Base-by-base conservation (phyloP, 2,329 filamentous ascomycete species). In the Macrophomina phaseolina region DNA sequence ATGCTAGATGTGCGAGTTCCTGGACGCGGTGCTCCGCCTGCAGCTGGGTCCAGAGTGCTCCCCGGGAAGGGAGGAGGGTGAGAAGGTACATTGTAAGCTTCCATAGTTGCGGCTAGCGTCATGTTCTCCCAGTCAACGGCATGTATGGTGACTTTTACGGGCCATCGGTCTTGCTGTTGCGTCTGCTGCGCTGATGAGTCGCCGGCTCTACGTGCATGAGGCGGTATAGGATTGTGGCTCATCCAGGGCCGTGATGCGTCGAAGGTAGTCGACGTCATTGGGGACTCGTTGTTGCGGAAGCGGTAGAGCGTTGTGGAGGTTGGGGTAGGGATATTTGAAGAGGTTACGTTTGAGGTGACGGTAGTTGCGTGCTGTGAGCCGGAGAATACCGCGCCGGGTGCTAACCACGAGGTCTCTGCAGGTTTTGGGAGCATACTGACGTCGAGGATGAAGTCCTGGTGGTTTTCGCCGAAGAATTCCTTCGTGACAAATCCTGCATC, bases 21-120 rank as follows among this genome's bases (percentile, higher is more conserved):
- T 3, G 71, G 70, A 14, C 65, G 55, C 16, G 61, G 14, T 16
- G 48, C 14, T 11, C 40, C 40, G 11, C 8, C 23, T 18, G 65
- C 36, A 52, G 49, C 65, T 28, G 48, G 46, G 28, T 61, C 60
- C 32, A 69, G 30, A 30, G 68, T 70, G 64, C 64, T 70, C 48
- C 65, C 45, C 66, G 72, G 73, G 68, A 55, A 77, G 48, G 69
- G 76, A 28, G 55, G 74, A 1, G 75, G 73, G 67, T 82, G 79
- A 38, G 81, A 82, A 2, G 88, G 88, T 12, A 90, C 88, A 70
- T 90, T 88, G 77, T 89, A 90, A 4, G 89, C 89, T 76, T 90
- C 87, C 89, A 91, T 91, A 7, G 87, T 90, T 4, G 88, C 89
- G 28, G 87, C 86, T 18, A 91, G 76, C 0, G 86, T 87, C 87